Conservation (phyloP, 23 red algal genomes). For the Gracilaria gracilis region DNA sequence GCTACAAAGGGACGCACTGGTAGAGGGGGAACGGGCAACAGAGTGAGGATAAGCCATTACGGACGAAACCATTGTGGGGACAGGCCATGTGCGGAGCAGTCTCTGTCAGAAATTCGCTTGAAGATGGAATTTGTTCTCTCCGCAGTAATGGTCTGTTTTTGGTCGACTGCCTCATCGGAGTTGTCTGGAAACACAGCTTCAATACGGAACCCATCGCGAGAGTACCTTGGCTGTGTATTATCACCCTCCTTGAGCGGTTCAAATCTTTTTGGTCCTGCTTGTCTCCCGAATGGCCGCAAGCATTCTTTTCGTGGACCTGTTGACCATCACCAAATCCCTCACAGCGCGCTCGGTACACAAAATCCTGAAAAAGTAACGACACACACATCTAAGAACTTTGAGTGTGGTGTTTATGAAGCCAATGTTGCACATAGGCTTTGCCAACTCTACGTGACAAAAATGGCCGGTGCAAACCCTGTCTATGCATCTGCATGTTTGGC, state of each 20-base stretch:
- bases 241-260: conserved; percentile 64
- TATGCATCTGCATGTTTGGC: conserved; percentile 83
- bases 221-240: conserved; percentile 84
- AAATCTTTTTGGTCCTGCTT: conserved; percentile 40
- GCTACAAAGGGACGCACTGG: conserved; percentile 96
- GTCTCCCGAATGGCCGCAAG: conserved; percentile 12
- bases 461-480: conserved; percentile 91
- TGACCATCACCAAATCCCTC: conserved; percentile 33
- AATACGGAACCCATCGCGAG: conserved; percentile 89
- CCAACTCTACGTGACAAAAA: conserved; percentile 97
- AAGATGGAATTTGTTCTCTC: conserved; percentile 86
- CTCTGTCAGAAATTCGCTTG: conserved; percentile 85
- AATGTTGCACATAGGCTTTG: conserved; percentile 91
- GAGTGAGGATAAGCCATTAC: conserved; percentile 91
- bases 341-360: conserved; percentile 53
- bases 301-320: conserved; percentile 21
- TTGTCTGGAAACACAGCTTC: conserved; percentile 87
- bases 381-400: conserved; percentile 89
- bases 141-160: conserved; percentile 85
- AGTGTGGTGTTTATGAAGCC: conserved; percentile 86
- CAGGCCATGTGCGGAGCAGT: conserved; percentile 79
- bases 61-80: conserved; percentile 77
- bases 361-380: conserved; percentile 92
- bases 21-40: conserved; percentile 93
- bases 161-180: conserved; percentile 72